phyloP scores from a whole-genome alignment of 495 filamentous ascomycete species.

The Xylaria acuta region DNA sequence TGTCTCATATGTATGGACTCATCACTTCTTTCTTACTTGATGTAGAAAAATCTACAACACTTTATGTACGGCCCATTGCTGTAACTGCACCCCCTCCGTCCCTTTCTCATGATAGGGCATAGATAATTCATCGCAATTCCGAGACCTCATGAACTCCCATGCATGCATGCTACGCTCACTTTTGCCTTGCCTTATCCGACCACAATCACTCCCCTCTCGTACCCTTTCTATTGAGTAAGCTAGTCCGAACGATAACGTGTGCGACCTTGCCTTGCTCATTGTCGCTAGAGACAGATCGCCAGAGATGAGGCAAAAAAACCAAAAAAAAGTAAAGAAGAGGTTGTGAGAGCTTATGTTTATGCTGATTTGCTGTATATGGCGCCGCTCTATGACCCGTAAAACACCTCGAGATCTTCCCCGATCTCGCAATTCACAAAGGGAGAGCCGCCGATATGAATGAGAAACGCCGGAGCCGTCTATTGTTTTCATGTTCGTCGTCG shows the following conservation, averaged over 20 bases:
- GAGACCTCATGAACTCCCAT: not conserved
- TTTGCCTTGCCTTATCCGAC: not conserved
- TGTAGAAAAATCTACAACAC: not conserved
- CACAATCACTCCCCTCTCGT: not conserved
- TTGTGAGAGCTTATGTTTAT: not conserved
- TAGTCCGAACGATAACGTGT: not conserved
- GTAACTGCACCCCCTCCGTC: not conserved
- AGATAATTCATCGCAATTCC: not conserved
- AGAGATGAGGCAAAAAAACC: not conserved
- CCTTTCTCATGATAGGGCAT: not conserved
- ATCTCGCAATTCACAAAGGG: not conserved
- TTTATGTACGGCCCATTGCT: not conserved
- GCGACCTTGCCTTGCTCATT: not conserved
- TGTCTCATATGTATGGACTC: not conserved
- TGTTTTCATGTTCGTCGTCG: not conserved
- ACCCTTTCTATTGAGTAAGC: slow-evolving; percentile 1
- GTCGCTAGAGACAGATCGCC: not conserved
- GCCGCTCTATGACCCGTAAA: not conserved
- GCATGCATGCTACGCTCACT: not conserved
- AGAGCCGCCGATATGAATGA: not conserved
- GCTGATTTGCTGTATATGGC: not conserved
- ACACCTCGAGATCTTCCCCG: not conserved
- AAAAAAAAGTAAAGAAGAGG: not conserved
- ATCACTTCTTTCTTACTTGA: not conserved
- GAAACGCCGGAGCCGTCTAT: not conserved